Base-by-base conservation (phyloP, 306 rosid species). In the Gastrolobium bilobum region DNA sequence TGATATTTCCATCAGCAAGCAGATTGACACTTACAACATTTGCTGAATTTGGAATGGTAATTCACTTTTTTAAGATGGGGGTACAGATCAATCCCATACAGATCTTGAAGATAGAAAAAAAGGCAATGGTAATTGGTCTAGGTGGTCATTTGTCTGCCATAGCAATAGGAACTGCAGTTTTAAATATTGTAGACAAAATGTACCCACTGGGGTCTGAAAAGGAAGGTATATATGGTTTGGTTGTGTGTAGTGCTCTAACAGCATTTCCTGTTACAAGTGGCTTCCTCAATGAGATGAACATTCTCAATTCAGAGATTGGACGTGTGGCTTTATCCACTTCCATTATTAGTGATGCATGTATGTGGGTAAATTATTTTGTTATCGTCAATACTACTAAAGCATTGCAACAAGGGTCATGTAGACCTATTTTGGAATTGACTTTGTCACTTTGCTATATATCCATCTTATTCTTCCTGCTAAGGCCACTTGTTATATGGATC, bases 21-120 rank as follows among this genome's bases (percentile, higher is more conserved):
- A 29, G 5, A 15, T 14, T 68, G 73, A 59, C 65, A 30, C 81
- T 81, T 1, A 1, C 50, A 68, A 81, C 85, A 31, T 81, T 81
- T 60, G 81, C 81, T 58, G 85, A 81, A 68, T 81, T 81, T 40
- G 85, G 85, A n/a, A 81, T 81, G 67, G 2, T 81, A 15, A 75
- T 81, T 2, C 52, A 81, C 42, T 81, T 75, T 73, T 81, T 81
- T 13, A 81, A 61, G 34, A 15, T 75, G 39, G 85, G 85, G 7
- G 85, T 81, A 3, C 77, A 81, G 29, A 6, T 68, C 5, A 8
- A 81, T 75, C 63, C 76, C 0, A 81, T 10, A 47, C 59, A 8
- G 10, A 1, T 75, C 2, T 37, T 47, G 10, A 48, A 42, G 59
- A 59, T 81, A 42, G 59, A 76, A 50, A 81, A 60, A 3, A 51